These are phyloP conservation scores for Peniophora sp. DNA, from an alignment of 1,284 basidiomycete species.

Conservation along the genomic window DNA sequence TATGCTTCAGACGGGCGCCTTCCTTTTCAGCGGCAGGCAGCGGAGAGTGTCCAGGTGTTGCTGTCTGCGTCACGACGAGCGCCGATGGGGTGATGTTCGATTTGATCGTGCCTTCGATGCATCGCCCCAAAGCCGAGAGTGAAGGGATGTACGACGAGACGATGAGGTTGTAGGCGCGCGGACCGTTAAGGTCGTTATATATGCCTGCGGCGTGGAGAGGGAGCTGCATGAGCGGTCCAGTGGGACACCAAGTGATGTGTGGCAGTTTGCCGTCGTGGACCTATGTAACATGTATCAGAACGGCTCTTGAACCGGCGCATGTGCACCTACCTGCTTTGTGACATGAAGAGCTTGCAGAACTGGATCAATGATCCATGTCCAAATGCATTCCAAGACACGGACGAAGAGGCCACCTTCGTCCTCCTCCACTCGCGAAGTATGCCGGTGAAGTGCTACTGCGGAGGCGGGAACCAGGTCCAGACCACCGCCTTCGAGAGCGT, in stretches of 20 bases:
- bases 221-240: slow-evolving; percentile 11
- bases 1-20: background rate
- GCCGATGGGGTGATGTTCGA: background rate
- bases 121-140: background rate
- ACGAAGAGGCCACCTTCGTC: too few species aligned
- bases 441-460: background rate
- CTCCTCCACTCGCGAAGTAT: too few species aligned
- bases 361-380: too few species aligned
- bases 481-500: too few species aligned
- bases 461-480: too few species aligned
- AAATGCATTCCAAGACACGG: too few species aligned
- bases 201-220: slow-evolving; percentile 17
- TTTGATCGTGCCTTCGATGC: too few species aligned
- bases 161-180: slow-evolving; percentile 8
- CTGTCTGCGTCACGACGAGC: slow-evolving; percentile 4
- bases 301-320: background rate
- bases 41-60: background rate
- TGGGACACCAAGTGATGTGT: slow-evolving; percentile 6
- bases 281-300: background rate
- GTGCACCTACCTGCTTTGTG: background rate
- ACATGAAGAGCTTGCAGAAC: too few species aligned
- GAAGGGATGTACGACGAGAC: slow-evolving; percentile 18
- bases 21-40: background rate
- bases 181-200: slow-evolving; percentile 3
- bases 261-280: background rate